phyloP scores from a whole-genome alignment of 2,329 filamentous ascomycete genomes.

The Xylariaceae sp. region DNA sequence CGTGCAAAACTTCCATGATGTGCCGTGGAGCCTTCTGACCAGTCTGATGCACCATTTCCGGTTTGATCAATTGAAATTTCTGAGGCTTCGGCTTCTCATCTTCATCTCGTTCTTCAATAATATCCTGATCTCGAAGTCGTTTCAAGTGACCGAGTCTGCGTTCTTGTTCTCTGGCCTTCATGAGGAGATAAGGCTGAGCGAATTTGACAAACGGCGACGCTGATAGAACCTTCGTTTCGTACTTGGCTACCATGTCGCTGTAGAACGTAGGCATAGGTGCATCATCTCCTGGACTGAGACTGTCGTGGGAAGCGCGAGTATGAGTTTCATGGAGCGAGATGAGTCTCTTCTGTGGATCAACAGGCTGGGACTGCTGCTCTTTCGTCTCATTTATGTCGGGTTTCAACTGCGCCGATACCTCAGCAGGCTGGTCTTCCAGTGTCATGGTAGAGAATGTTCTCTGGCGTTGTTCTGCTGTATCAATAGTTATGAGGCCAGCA shows the following conservation, averaged over 20 bases:
- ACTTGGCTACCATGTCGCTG: constrained; percentile 89
- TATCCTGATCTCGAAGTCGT: constrained; percentile 74
- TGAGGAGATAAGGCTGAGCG: constrained; percentile 86
- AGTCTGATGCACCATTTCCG: constrained; percentile 89
- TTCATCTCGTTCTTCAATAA: constrained; percentile 53
- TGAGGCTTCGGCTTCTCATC: constrained; percentile 64
- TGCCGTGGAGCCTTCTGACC: constrained; percentile 78
- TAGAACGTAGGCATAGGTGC: constrained; percentile 88
- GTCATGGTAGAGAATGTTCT: constrained; percentile 21
- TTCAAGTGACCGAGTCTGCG: constrained; percentile 78
- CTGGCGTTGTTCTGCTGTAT: constrained; percentile 17
- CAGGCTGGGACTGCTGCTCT: constrained; percentile 13
- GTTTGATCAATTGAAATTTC: constrained; percentile 86
- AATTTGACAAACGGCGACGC: constrained; percentile 97
- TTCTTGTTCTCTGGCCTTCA: constrained; percentile 89
- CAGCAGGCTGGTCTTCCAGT: constrained; percentile 24
- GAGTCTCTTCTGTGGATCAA: constrained; percentile 20
- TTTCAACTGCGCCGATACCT: constrained; percentile 18
- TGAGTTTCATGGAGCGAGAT: constrained; percentile 45
- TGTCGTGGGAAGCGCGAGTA: constrained; percentile 45
- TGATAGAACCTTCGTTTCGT: constrained; percentile 89
- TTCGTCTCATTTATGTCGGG: constrained; percentile 8
- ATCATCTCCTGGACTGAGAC: constrained; percentile 70
- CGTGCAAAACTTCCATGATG: constrained; percentile 89
- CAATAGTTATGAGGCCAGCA: constrained; percentile 25